A percentile compares a stretch with the other conserved stretches of the same genome.
Conservation (phyloP, 2,329 filamentous ascomycete species). For the Trichoderma gracile region DNA sequence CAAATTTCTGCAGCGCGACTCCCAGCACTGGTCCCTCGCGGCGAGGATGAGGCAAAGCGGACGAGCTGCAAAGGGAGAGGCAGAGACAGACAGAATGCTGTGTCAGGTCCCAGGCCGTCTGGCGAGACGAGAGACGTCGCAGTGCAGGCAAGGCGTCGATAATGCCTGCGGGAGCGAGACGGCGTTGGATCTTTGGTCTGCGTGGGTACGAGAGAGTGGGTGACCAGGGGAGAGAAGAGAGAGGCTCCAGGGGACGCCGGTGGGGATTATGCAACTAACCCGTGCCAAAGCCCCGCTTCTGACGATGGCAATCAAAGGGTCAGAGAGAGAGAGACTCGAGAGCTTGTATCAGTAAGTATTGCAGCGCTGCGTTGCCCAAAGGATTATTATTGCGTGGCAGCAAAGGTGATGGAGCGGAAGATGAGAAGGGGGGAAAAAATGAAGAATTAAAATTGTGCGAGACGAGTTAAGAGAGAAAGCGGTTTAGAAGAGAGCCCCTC, state of each 20-base stretch:
- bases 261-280: constrained; percentile 27
- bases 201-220: constrained; percentile 26
- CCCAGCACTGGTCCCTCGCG: constrained; percentile 17
- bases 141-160: constrained; percentile 29
- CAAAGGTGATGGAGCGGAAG: background rate
- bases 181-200: constrained; percentile 29
- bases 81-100: constrained; percentile 26
- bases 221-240: constrained; percentile 22
- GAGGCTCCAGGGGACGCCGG: constrained; percentile 4
- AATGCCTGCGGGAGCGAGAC: constrained; percentile 29
- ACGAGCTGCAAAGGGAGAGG: constrained; percentile 20
- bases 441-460: no score
- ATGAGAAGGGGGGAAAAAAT: background rate
- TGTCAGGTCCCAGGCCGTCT: constrained; percentile 23
- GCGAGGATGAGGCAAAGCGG: constrained; percentile 10
- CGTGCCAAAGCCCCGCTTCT: constrained; percentile 21
- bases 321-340: background rate
- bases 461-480: no score
- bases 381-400: no score
- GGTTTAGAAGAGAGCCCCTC: no score
- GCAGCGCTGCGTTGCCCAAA: background rate
- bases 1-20: constrained; percentile 19
- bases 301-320: constrained; percentile 24
- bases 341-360: background rate
- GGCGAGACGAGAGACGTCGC: constrained; percentile 27